A percentile compares a stretch with the other conserved stretches of the same genome.
Conservation (phyloP, 805 yeast species). For the Candida fluviatilis region DNA sequence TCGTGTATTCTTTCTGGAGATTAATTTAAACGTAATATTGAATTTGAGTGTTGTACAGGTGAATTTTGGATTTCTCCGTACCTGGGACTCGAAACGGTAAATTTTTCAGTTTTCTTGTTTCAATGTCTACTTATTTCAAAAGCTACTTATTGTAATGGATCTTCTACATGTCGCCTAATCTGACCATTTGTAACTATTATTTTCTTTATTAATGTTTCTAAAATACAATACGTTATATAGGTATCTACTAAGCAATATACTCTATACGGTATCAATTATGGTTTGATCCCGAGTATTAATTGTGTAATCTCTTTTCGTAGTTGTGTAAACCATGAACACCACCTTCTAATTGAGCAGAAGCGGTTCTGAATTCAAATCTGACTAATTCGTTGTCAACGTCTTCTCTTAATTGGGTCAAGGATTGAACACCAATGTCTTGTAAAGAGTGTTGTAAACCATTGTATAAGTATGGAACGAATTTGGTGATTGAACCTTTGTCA, state of each 20-base stretch:
- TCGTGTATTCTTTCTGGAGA: too few species aligned
- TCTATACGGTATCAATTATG: background rate
- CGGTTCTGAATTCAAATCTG: slow-evolving; percentile 96
- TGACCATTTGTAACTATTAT: too few species aligned
- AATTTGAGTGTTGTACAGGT: too few species aligned
- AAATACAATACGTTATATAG: background rate
- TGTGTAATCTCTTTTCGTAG: slow-evolving; percentile 95
- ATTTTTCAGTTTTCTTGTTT: background rate
- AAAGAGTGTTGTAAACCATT: slow-evolving; percentile 97
- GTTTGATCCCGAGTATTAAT: slow-evolving; percentile 49
- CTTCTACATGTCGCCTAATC: background rate
- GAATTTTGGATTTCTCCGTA: background rate
- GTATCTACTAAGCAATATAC: background rate
- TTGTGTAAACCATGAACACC: slow-evolving; percentile 96
- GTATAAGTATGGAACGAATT: slow-evolving; percentile 90
- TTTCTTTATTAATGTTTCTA: too few species aligned
- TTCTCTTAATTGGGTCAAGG: slow-evolving; percentile 59
- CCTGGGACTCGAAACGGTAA: background rate
- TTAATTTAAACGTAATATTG: too few species aligned
- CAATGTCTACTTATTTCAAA: too few species aligned
- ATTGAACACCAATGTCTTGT: slow-evolving; percentile 90
- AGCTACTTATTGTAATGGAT: too few species aligned
- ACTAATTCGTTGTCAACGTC: slow-evolving; percentile 64
- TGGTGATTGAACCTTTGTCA: slow-evolving; percentile 93
- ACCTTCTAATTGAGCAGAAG: slow-evolving; percentile 98